Evolutionary conservation across 768 basidiomycete genomes (phyloP), one percentile per base, ranked within the genome.

Genomic region (Mycena capillaripes): DNA sequence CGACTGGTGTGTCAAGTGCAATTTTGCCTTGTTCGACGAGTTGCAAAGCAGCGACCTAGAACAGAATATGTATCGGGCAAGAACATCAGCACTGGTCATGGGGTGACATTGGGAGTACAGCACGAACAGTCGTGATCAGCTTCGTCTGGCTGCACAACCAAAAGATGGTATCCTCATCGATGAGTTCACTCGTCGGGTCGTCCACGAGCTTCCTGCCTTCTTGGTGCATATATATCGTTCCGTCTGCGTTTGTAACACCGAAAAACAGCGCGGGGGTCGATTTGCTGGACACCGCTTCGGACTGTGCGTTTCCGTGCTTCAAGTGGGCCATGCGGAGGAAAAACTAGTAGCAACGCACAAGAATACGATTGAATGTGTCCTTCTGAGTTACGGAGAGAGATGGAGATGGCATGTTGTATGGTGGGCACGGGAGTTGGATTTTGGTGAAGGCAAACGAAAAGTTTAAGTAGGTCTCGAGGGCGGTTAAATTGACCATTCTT

Each of bases 1-100:
- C 72, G 23, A 79, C 78, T 3, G 72, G 77, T 8, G 78, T 80
- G 36, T 79, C 77, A 30, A 76, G 57, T 9, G 29, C 58, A 25
- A 82, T 73, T 48, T 72, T 78, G 19, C 77, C 79, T 44, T 76
- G 75, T 38, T 82, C 82, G 21, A 81, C 73, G 2, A 81, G 75
- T 62, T 80, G 78, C 40, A 81, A 74, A 23, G 78, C 76, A 29
- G 81, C 79, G 36, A 82, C 66, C 81, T 82, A 34, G 16, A 19
- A 4, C 23, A 19, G 12, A 4, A 17, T 3, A 30, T 36, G 6
- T 36, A n/a, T n/a, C n/a, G n/a, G n/a, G n/a, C 36, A 36, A 6
- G 36, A 36, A 36, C 7, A 12, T 36, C 7, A 36, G 36, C n/a
- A n/a, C n/a, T 36, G 36, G 36, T 36, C n/a, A n/a, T 36, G 7